Evolutionary conservation across 352 stramenopile genomes (phyloP), one percentile per base, ranked within the genome.

Genomic region (Globisporangium uncinulatum): DNA sequence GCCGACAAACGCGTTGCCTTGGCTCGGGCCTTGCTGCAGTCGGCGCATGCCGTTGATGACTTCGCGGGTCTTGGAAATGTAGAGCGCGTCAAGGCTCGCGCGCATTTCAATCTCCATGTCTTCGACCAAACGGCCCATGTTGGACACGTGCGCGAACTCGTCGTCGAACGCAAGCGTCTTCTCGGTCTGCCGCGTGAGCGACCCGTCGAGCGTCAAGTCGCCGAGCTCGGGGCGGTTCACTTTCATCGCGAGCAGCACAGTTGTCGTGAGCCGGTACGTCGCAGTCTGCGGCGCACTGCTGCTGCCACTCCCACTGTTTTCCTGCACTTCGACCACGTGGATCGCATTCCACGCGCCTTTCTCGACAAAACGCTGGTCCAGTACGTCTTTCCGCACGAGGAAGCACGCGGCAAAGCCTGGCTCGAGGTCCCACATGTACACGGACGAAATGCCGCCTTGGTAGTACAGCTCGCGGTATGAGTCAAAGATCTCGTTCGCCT

Each of bases 391-490:
- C 59, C 97, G 89, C 39, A 98, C 93, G 19, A 98, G 74, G 60
- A 98, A 97, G 61, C 87, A 97, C 15, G 92, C 92, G 0, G 89
- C 92, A 71, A 98, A 98, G 43, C 87, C 89, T 3, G 86, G 77
- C 14, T 98, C 94, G 31, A 97, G 73, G 62, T 98, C 93, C 95
- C 95, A 98, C 73, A 98, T 94, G 76, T 98, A 98, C 34, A 98
- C 95, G 13, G 84, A 95, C 21, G 89, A 97, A 50, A 95, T 83
- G 43, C 89, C 91, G 11, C 89, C 85, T 58, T 96, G 87, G 71
- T 98, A 99, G 73, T 99, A 99, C 39, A 98, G 74, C 69, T 98
- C 88, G 17, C 89, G 75, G 72, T 99, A 99, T 51, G 90, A 86
- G 69, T 98, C 94, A 65, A 98, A 98, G 57, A 99, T 90, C 72